These are phyloP conservation scores for Leucosporidium creatinivorum DNA, from an alignment of 768 basidiomycete species.

Conservation along the genomic window DNA sequence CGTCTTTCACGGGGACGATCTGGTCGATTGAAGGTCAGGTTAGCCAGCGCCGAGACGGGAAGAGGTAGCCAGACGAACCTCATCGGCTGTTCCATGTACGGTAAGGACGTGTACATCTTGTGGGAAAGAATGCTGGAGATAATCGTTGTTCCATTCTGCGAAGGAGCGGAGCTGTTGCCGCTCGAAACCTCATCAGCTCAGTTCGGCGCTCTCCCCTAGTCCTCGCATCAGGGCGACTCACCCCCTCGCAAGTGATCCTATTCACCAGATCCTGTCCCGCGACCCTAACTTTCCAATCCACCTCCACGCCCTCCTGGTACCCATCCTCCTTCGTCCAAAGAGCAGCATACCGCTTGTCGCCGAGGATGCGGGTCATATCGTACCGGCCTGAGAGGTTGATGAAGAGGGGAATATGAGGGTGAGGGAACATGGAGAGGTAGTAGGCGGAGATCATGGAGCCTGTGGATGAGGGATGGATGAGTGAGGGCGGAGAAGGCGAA, in stretches of 20 bases:
- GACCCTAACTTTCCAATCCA: constrained; percentile 1
- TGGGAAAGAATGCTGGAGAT: not conserved
- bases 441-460: not conserved
- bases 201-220: too few relatives aligned
- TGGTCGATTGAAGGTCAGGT: not conserved
- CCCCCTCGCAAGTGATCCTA: not conserved
- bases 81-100: not conserved
- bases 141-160: not conserved
- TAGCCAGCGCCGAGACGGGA: not conserved
- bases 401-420: not conserved
- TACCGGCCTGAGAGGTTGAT: not conserved
- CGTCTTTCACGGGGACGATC: not conserved
- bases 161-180: not conserved
- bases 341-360: not conserved
- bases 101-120: not conserved
- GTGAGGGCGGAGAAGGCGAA: not conserved
- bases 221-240: not conserved
- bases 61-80: not conserved
- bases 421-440: not conserved
- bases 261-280: not conserved
- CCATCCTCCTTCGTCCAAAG: not conserved
- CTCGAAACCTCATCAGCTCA: not conserved
- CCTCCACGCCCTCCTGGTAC: not conserved
- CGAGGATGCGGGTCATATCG: not conserved
- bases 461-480: not conserved